Conservation (phyloP, 169 alveolate genomes). For the Eimeria zaria region DNA sequence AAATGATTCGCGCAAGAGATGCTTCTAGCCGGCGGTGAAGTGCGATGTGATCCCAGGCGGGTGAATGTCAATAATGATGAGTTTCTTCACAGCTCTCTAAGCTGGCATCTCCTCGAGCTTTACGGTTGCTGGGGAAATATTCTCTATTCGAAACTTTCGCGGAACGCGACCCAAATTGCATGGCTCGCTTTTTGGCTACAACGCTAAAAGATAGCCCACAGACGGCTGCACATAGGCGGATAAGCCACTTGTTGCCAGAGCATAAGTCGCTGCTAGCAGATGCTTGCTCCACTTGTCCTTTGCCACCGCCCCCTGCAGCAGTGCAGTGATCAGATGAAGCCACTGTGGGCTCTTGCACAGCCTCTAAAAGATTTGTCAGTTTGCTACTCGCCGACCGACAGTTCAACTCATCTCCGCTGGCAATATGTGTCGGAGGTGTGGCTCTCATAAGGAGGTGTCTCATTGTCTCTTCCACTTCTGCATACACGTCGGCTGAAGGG, state of each 20-base stretch:
- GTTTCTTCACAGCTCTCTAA: slow-evolving; percentile 1
- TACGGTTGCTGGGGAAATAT: slow-evolving; percentile 53
- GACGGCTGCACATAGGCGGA: slow-evolving; percentile 60
- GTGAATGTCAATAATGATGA: not conserved
- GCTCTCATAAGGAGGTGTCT: slow-evolving; percentile 15
- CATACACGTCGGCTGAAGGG: not conserved
- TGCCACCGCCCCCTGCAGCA: not conserved
- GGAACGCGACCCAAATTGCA: slow-evolving; percentile 84
- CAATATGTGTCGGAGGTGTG: not conserved
- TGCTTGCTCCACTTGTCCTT: not conserved
- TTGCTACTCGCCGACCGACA: not conserved
- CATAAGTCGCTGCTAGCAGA: slow-evolving; percentile 16
- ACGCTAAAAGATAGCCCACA: slow-evolving; percentile 62
- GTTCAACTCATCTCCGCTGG: not conserved
- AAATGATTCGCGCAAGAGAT: not conserved
- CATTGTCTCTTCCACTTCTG: slow-evolving; percentile 30
- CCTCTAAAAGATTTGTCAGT: not conserved
- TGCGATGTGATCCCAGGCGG: not conserved
- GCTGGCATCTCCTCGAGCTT: slow-evolving; percentile 59
- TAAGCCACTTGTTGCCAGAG: slow-evolving; percentile 66
- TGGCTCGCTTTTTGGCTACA: slow-evolving; percentile 78
- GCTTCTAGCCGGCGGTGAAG: not conserved
- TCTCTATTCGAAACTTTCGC: slow-evolving; percentile 82
- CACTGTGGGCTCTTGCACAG: not conserved
- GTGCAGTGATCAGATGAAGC: not conserved